phyloP scores from a whole-genome alignment of 2,329 filamentous ascomycete genomes.

The Neonectria sp. region DNA sequence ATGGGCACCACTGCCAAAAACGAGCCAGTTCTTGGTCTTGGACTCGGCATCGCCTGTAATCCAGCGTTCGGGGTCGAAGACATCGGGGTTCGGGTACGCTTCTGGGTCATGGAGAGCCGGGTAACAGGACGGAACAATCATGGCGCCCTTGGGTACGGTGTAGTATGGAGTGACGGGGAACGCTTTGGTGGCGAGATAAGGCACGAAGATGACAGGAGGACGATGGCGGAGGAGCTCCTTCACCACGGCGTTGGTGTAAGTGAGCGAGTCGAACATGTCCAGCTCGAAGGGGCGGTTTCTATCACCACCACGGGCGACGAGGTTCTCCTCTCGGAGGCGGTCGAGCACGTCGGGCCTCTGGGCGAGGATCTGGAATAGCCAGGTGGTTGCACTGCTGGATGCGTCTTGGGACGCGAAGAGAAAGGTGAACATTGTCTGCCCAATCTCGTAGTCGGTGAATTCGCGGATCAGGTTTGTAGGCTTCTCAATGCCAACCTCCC shows the following conservation, averaged over 20 bases:
- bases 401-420: slow-evolving; percentile 69
- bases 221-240: slow-evolving; percentile 68
- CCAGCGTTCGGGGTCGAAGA: slow-evolving; percentile 67
- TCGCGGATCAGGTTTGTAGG: slow-evolving; percentile 64
- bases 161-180: slow-evolving; percentile 65
- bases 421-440: slow-evolving; percentile 67
- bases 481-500: slow-evolving; percentile 59
- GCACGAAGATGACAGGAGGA: slow-evolving; percentile 69
- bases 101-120: slow-evolving; percentile 66
- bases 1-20: slow-evolving; percentile 66
- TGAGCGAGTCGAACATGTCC: slow-evolving; percentile 63
- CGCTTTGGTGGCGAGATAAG: slow-evolving; percentile 63
- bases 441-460: slow-evolving; percentile 65
- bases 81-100: slow-evolving; percentile 62
- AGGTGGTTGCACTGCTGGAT: slow-evolving; percentile 67
- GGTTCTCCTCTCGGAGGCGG: slow-evolving; percentile 63
- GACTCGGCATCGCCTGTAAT: slow-evolving; percentile 65
- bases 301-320: slow-evolving; percentile 60
- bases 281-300: slow-evolving; percentile 58
- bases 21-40: slow-evolving; percentile 68
- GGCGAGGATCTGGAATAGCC: slow-evolving; percentile 67
- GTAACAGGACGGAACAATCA: slow-evolving; percentile 67
- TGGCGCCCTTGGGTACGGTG: slow-evolving; percentile 64
- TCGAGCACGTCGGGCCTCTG: slow-evolving; percentile 65
- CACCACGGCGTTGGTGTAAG: slow-evolving; percentile 67